Evolutionary conservation across 139 green algal species (phyloP), one percentile per base, ranked within the genome.

Genomic region (Penium margaritaceum): DNA sequence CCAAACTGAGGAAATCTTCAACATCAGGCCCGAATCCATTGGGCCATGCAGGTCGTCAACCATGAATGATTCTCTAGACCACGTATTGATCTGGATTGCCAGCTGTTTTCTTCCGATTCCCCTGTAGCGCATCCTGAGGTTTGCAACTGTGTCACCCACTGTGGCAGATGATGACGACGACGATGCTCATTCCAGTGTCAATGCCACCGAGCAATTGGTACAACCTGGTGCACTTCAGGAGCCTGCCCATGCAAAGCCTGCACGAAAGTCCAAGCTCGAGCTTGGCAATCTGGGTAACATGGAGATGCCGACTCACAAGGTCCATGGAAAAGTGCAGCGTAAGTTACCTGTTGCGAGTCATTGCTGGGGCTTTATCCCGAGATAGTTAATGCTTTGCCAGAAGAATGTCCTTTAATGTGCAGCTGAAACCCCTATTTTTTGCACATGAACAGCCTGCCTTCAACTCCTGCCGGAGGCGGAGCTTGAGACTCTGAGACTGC

Each of bases 221-320:
- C 6, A 7, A 55, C 5, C n/a, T 55, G 19, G n/a, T 15, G 32
- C 21, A 15, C 19, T 32, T 15, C 53, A 35, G 4, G 21, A 6
- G 53, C 19, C 53, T 34, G n/a, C 2, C 21, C 1, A 30, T 63
- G 53, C 5, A 34, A 63, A 63, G 55, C 55, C 29, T 64, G 27
- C 27, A 15, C 55, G 24, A 64, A 29, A 64, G 55, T 37, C 30
- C 15, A 51, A 67, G 32, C n/a, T 69, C 37, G 35, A 53, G 5
- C 66, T 74, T 27, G 19, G n/a, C 19, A 43, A 43, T 32, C 33
- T 75, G 46, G 44, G 44, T 36, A 46, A 67, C 14, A 24, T 75
- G 24, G 58, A 64, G 29, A 75, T 75, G 38, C 68, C 68, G 17
- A 54, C 69, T 27, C 68, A 44, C 35, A 67, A 66, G 27, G 33